Percentiles rank a stretch among this genome's conserved stretches.
phyloP scores from a whole-genome alignment of 805 yeast species.

The Barnettozyma siamensis region DNA sequence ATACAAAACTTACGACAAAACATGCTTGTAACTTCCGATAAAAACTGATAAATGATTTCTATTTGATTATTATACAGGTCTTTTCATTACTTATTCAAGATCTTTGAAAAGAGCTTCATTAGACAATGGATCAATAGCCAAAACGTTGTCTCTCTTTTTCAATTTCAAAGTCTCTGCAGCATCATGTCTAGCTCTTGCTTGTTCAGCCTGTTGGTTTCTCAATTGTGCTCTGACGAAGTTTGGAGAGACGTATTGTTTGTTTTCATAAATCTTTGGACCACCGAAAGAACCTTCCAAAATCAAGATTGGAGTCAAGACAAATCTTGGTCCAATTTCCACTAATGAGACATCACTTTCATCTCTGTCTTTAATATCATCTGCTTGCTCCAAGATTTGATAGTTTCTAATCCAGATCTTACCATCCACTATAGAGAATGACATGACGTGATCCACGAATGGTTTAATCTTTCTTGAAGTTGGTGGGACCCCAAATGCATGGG shows the following conservation, averaged over 20 bases:
- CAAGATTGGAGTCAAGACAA: slow-evolving; percentile 86
- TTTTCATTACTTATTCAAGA: slow-evolving; percentile 1
- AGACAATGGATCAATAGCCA: slow-evolving; percentile 77
- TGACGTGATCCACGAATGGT: slow-evolving; percentile 93
- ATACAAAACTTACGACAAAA: slow-evolving; percentile 5
- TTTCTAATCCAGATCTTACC: slow-evolving; percentile 94
- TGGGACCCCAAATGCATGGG: slow-evolving; percentile 90
- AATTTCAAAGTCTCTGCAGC: slow-evolving; percentile 73
- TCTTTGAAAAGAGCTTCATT: slow-evolving; percentile 69
- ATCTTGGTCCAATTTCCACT: slow-evolving; percentile 95
- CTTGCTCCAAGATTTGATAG: slow-evolving; percentile 73
- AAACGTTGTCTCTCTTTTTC: slow-evolving; percentile 66
- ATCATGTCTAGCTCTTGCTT: slow-evolving; percentile 72
- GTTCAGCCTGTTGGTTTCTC: slow-evolving; percentile 72
- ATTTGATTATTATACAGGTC: no score
- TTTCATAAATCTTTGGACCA: slow-evolving; percentile 96
- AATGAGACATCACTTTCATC: slow-evolving; percentile 64
- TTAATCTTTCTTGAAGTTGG: slow-evolving; percentile 87
- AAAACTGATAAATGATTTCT: no score
- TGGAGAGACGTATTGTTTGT: slow-evolving; percentile 94
- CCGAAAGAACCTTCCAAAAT: slow-evolving; percentile 95
- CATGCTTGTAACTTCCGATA: no score
- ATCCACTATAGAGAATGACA: slow-evolving; percentile 89
- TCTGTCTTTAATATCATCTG: slow-evolving; percentile 47
- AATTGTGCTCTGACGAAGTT: slow-evolving; percentile 88